Conservation (phyloP, 805 yeast genomes). For the Yarrowia sp. region DNA sequence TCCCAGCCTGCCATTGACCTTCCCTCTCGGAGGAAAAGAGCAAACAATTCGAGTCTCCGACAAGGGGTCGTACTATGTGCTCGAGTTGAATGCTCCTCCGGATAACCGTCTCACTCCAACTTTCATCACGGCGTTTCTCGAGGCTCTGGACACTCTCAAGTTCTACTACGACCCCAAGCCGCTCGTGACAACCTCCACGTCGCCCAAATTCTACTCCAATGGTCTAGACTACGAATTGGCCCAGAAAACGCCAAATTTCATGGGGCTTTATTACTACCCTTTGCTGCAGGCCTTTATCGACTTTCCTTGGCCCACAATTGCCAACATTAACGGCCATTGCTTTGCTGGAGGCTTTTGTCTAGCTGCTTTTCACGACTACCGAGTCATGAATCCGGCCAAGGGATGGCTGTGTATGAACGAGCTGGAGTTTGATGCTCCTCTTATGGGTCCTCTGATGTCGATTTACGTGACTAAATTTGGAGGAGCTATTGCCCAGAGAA, state of each 20-base stretch:
- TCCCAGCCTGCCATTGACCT: not conserved
- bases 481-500: slow-evolving; percentile 35
- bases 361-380: slow-evolving; percentile 42
- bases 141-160: slow-evolving; percentile 39
- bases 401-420: slow-evolving; percentile 45
- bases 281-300: slow-evolving; percentile 38
- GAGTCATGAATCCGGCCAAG: slow-evolving; percentile 43
- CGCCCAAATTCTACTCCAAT: slow-evolving; percentile 42
- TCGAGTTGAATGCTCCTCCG: slow-evolving; percentile 39
- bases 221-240: slow-evolving; percentile 43
- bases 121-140: slow-evolving; percentile 37
- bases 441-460: slow-evolving; percentile 40
- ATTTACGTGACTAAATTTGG: slow-evolving; percentile 39
- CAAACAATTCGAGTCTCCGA: not conserved
- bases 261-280: slow-evolving; percentile 37
- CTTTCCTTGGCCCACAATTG: slow-evolving; percentile 45
- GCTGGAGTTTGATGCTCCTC: slow-evolving; percentile 42
- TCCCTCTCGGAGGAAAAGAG: not conserved
- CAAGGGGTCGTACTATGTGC: slow-evolving; percentile 35
- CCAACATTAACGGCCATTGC: slow-evolving; percentile 43
- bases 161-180: slow-evolving; percentile 36
- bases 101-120: slow-evolving; percentile 42
- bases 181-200: slow-evolving; percentile 40
- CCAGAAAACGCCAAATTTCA: slow-evolving; percentile 38
- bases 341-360: slow-evolving; percentile 45